Evolutionary conservation across 495 filamentous ascomycete species (phyloP), one percentile per base, ranked within the genome.

Genomic region (Extremus antarcticus): DNA sequence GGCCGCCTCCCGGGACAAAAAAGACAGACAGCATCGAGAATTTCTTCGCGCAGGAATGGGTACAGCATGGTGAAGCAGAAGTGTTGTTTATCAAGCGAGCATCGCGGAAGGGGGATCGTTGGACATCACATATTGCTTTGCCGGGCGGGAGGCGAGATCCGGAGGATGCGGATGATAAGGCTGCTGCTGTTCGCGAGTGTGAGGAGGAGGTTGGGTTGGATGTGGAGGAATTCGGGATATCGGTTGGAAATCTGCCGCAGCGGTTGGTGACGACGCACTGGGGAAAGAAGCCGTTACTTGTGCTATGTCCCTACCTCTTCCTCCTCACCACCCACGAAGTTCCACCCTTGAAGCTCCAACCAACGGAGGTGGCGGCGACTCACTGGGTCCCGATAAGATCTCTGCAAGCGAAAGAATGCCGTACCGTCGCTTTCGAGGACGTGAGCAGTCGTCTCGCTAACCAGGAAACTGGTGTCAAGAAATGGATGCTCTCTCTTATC

Each of bases 31-130:
- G 69, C 40, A 59, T 88, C 25, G 69, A 79, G 17, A 61, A 66
- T 16, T 89, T 87, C 71, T 89, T 88, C 63, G 68, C 72, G 1
- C 84, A 85, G 55, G 57, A 73, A 9, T 90, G 86, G 86, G 84
- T 87, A 10, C 73, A 78, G 46, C 68, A 84, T 63, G 86, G 86
- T n/a, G 81, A 85, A 54, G 80, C 86, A 1, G 86, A 90, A 63
- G 73, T 83, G 11, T 72, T 88, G 13, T 87, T 88, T 61, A 90
- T 90, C 66, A 89, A 89, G 66, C 73, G 86, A 43, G 81, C 86
- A 20, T 76, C 82, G 22, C 73, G 86, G 29, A 72, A 75, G 20
- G 84, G 84, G 3, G 86, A 90, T 66, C 73, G 84, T 48, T 90
- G 86, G 86, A 86, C 78, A 0, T 78, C 82, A 41, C 85, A 89